Base-by-base conservation (phyloP, 2,329 filamentous ascomycete species). In the Colletotrichum ledebouriae region DNA sequence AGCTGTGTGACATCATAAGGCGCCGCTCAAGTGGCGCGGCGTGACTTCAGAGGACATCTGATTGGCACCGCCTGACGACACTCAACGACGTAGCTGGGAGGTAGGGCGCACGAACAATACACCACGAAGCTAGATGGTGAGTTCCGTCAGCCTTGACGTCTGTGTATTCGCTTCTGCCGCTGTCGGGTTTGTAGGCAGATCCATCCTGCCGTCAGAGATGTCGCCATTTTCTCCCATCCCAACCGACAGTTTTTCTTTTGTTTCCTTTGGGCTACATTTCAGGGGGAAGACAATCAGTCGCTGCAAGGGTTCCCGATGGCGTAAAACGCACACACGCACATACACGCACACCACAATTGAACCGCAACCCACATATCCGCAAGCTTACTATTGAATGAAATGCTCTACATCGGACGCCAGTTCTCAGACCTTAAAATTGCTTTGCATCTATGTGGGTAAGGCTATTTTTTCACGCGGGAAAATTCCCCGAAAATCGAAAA, bases 81-180 rank as follows among this genome's bases (percentile, higher is more conserved):
- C 47, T 12, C 65, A 46, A 64, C 65, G 60, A 66, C 15, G 42
- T 44, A 52, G 59, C 52, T 42, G 25, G 34, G 42, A 56, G 59
- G 50, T 50, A 17, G 34, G 59, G 59, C 53, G 46, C 47, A 63
- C 29, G 39, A 37, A 20, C 55, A 49, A 25, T 58, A 17, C 42
- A 9, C 25, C 13, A 12, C 37, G 37, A 39, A 11, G 13, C 37
- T 39, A 11, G 13, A 52, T 22, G 25, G 34, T 41, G 46, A 39
- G 52, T 59, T 68, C 65, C 65, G 66, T 66, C 61, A 66, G 66
- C 66, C 66, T 69, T 60, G 53, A 69, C 66, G 66, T 69, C 61
- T 69, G 61, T 67, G 60, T 59, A 46, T 15, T 57, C 25, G 37
- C 25, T 34, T 37, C 34, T 42, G 39, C 53, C 55, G 13, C 39